Conservation (phyloP, 2,329 filamentous ascomycete genomes). For the Helminthosporium solani region DNA sequence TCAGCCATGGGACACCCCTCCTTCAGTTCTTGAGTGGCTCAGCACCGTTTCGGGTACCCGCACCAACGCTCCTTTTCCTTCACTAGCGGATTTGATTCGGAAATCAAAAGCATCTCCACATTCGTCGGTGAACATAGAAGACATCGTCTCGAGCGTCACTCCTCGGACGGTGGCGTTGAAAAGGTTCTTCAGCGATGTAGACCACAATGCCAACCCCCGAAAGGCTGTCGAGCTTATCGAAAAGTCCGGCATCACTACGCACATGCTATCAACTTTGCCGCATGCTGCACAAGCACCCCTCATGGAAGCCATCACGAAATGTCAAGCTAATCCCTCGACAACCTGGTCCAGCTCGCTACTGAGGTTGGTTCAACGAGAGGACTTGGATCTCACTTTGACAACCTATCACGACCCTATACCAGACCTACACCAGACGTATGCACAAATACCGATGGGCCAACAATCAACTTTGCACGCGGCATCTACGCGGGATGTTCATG, state of each 20-base stretch:
- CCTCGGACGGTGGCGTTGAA: constrained; percentile 67
- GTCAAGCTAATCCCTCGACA: constrained; percentile 77
- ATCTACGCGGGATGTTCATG: constrained; percentile 66
- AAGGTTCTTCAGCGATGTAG: constrained; percentile 61
- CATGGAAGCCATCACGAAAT: constrained; percentile 79
- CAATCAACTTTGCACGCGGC: constrained; percentile 14
- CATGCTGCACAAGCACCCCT: constrained; percentile 79
- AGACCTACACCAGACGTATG: constrained; percentile 25
- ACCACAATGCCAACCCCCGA: constrained; percentile 44
- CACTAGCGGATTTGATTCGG: constrained; percentile 38
- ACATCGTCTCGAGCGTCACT: constrained; percentile 34
- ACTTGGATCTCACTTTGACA: constrained; percentile 58
- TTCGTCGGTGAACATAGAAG: constrained; percentile 40
- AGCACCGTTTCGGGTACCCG: constrained; percentile 32
- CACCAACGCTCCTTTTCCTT: constrained; percentile 37
- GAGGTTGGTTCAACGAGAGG: constrained; percentile 75
- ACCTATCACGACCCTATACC: constrained; percentile 20
- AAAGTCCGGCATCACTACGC: constrained; percentile 64
- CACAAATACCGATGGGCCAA: constrained; percentile 10
- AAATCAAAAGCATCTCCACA: constrained; percentile 42
- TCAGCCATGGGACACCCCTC: constrained; percentile 49
- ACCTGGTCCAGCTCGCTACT: constrained; percentile 73
- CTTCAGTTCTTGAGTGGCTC: constrained; percentile 59
- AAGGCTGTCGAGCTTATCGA: constrained; percentile 74
- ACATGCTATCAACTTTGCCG: constrained; percentile 77